These are phyloP conservation scores for Dendrobium officinale DNA, from an alignment of 106 monocot genomes.

Conservation along the genomic window DNA sequence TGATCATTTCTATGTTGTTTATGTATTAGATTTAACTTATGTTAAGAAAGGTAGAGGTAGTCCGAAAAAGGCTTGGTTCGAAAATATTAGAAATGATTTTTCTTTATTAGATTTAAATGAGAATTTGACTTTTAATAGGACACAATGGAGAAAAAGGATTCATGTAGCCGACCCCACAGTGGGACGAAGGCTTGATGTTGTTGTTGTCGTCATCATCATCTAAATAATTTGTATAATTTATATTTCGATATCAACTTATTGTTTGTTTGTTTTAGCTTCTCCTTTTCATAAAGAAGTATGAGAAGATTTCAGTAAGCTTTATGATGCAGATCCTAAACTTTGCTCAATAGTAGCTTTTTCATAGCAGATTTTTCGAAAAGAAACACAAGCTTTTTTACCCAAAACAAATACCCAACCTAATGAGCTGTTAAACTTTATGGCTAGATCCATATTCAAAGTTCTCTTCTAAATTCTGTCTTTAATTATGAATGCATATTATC, in stretches of 20 bases:
- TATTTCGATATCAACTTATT: not conserved
- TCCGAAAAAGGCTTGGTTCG: too few relatives aligned
- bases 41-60: too few relatives aligned
- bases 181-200: too few relatives aligned
- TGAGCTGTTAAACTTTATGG: not conserved
- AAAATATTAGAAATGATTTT: too few relatives aligned
- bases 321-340: not conserved
- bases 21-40: not conserved
- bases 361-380: not conserved
- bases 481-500: too few relatives aligned
- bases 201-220: too few relatives aligned
- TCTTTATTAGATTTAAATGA: too few relatives aligned
- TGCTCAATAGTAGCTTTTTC: not conserved
- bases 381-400: not conserved
- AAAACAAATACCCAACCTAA: not conserved
- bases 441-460: not conserved
- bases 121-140: too few relatives aligned
- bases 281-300: too few relatives aligned
- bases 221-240: not conserved
- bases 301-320: not conserved
- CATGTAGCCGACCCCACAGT: too few relatives aligned
- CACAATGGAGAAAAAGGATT: too few relatives aligned
- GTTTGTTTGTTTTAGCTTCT: not conserved
- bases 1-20: not conserved
- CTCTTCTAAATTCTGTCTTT: not conserved